Evolutionary conservation across 2,329 filamentous ascomycete genomes (phyloP), one percentile per base, ranked within the genome.

Genomic region (Neurospora sp.): DNA sequence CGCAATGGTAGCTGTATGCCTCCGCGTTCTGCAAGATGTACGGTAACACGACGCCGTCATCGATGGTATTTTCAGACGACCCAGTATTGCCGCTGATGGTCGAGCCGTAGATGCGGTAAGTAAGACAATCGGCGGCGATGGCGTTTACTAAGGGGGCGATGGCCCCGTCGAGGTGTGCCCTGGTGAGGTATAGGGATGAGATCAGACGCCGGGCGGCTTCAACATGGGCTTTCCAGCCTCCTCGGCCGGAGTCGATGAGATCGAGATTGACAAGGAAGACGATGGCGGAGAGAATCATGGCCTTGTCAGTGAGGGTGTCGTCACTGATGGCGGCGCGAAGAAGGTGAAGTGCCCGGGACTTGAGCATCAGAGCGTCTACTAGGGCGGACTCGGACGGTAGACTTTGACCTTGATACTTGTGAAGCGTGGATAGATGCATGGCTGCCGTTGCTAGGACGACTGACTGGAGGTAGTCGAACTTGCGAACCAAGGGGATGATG

Each of bases 211-310:
- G 80, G 2, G 83, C 83, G 2, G 82, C 83, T 68, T 84, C 79
- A 28, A 85, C 78, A 70, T 85, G 84, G 15, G 80, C 79, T 66
- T 80, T 81, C 83, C 83, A 85, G 13, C 81, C 81, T 43, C 83
- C 79, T 73, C 80, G 82, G 1, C 83, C 82, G 15, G 82, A 83
- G 75, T 85, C 83, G 68, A 85, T 83, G 67, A 85, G 77, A 76
- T 86, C 82, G 67, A 85, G 78, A 71, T 85, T 84, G 77, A 86
- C 79, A 73, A 85, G 82, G 75, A 85, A 84, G 19, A 84, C 77
- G 3, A 83, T 81, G 0, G 83, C 81, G 1, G 83, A 81, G 2
- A 85, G 78, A 2, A 84, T 72, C 66, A 74, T 72, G 13, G 74
- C 72, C 15, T 78, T 78, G 15, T 79, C 79, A 2, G 78, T 77